Conservation (phyloP, 1,284 basidiomycete species). For the Irpex sp. region DNA sequence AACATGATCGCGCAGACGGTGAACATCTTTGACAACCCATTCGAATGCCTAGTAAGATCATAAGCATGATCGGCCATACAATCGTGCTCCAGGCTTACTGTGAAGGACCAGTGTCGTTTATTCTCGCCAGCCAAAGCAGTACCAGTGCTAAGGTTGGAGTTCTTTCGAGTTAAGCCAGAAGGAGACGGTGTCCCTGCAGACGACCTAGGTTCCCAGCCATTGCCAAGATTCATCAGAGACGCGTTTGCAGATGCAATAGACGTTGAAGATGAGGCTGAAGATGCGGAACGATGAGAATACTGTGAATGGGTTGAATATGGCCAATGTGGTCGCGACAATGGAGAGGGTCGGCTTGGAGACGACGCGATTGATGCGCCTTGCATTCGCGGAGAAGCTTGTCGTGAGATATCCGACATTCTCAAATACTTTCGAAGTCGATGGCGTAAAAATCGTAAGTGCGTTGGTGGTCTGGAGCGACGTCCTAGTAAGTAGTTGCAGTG, state of each 20-base stretch:
- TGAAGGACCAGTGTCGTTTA: conserved; percentile 60
- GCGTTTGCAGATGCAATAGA: conserved; percentile 20
- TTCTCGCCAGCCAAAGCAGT: conserved; percentile 31
- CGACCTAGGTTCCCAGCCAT: conserved; percentile 26
- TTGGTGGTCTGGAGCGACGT: background rate
- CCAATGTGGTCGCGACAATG: conserved; percentile 54
- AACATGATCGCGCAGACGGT: conserved; percentile 50
- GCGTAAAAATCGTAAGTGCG: background rate
- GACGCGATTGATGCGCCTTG: conserved; percentile 20
- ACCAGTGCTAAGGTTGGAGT: conserved; percentile 5
- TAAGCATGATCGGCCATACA: background rate
- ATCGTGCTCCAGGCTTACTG: conserved; percentile 32
- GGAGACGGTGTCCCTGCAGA: conserved; percentile 22
- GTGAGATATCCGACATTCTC: conserved; percentile 41
- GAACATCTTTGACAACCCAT: conserved; percentile 58
- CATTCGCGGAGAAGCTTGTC: conserved; percentile 38
- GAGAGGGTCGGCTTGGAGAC: conserved; percentile 43
- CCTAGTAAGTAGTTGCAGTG: background rate
- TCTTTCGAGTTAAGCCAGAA: conserved; percentile 6
- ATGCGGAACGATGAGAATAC: conserved; percentile 32
- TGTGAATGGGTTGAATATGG: conserved; percentile 45
- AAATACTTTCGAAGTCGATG: background rate
- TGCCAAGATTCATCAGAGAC: conserved; percentile 16
- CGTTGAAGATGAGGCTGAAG: conserved; percentile 26
- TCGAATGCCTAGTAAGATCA: conserved; percentile 51